Base-by-base conservation (phyloP, 2,329 filamentous ascomycete species). In the Arthrobotrys sinensis region DNA sequence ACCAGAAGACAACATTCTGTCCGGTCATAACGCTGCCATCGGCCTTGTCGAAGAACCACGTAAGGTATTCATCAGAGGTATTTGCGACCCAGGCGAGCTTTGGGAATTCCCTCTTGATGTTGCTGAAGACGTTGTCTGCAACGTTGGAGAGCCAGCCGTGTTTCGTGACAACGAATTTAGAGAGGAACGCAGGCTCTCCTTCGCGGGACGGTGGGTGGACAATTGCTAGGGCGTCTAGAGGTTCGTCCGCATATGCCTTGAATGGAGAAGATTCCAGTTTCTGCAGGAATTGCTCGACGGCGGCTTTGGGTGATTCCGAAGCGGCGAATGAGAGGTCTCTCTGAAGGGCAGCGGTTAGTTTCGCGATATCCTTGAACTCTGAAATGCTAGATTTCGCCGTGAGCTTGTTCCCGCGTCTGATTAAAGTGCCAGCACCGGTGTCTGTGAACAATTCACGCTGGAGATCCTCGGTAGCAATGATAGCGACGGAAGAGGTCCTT, bases 361-460 rank as follows among this genome's bases (percentile, higher is more conserved):
- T 91, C 60, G 90, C 86, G 50, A 94, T 82, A 83, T 97, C 91
- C 80, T 90, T 88, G 81, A 98, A 93, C 43, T 96, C 90, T 4
- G 89, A 87, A 60, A 97, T 85, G 52, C 89, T 90, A 52, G 89
- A 89, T 72, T 90, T 91, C 62, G 91, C 91, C 81, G 92, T 89
- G 40, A 98, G 89, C 87, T 96, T 97, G 85, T 95, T 95, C 71
- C 96, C 96, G 46, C 95, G 90, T 81, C 94, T 91, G 83, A 98
- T 97, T 78, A 98, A 87, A 38, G 95, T 98, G 76, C 96, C 95
- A 60, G 94, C 95, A 81, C 96, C 95, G 10, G 93, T 96, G 85
- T 98, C 94, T 14, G 95, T 98, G 85, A 98, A 97, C 4, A 98
- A 87, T 85, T 99, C 96, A 86, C 96, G 97, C 86, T 98, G 94